Percentiles rank a stretch among this genome's conserved stretches.
phyloP scores from a whole-genome alignment of 1,284 basidiomycete species.

The Amylostereum areolatum region DNA sequence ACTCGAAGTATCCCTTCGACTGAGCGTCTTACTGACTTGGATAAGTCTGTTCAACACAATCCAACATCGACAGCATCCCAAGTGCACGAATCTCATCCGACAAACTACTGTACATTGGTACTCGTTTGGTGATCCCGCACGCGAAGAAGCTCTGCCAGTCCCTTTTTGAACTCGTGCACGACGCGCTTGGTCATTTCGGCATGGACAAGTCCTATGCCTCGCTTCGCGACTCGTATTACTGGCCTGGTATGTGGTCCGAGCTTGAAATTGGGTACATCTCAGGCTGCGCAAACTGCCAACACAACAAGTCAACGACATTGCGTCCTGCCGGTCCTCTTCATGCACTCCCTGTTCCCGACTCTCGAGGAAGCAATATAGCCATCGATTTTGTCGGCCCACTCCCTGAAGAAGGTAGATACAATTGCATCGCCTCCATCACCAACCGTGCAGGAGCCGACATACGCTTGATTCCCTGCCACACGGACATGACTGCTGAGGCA shows the following conservation, averaged over 20 bases:
- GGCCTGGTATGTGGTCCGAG: not conserved
- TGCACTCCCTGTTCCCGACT: not conserved
- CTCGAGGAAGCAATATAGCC: not conserved
- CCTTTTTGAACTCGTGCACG: too few species aligned
- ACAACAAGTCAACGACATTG: not conserved
- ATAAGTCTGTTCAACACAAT: too few species aligned
- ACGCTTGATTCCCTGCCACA: slow-evolving; percentile 25
- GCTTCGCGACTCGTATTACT: not conserved
- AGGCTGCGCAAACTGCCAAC: not conserved
- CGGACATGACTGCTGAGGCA: slow-evolving; percentile 24
- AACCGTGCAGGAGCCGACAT: slow-evolving; percentile 29
- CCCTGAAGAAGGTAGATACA: slow-evolving; percentile 21
- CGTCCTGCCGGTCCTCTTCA: not conserved
- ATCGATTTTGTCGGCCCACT: slow-evolving; percentile 3
- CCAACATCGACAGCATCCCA: too few species aligned
- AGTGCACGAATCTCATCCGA: too few species aligned
- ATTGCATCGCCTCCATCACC: slow-evolving; percentile 32
- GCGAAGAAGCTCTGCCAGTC: too few species aligned
- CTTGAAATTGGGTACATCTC: not conserved
- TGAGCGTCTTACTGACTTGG: too few species aligned
- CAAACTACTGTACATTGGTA: too few species aligned
- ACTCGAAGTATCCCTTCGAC: too few species aligned
- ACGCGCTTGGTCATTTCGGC: too few species aligned
- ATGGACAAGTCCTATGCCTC: too few species aligned
- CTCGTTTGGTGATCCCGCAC: too few species aligned